Base-by-base conservation (phyloP, 495 filamentous ascomycete genomes). In the Trichoderma asperelloides region DNA sequence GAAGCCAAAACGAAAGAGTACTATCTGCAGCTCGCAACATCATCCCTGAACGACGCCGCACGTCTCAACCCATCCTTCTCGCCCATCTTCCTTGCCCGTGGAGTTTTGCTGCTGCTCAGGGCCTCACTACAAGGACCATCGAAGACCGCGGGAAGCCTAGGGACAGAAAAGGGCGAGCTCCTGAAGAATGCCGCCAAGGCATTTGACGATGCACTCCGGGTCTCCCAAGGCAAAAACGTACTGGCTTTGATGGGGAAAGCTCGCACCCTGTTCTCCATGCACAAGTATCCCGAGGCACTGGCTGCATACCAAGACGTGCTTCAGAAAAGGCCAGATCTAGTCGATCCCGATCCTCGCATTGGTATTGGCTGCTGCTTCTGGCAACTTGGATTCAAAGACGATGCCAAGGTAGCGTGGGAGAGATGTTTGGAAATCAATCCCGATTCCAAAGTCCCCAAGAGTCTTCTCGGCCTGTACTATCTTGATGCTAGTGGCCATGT, bases 321-420 rank as follows among this genome's bases (percentile, higher is more conserved):
- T 21, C 77, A 84, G 70, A 91, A 89, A 76, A 89, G 91, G 81
- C 95, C 95, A 13, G 88, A 91, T 67, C 80, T 98, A 65, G 85
- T 88, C n/a, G 96, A 98, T 71, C 95, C 95, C 4, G 95, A 98
- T 75, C 96, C 95, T 70, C 83, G 95, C 65, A 92, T 98, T 69
- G 95, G 95, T 60, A 89, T 98, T 70, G 95, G 95, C 25, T 93
- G 93, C 75, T 98, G 95, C 75, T 87, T 94, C 68, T 98, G 95
- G 95, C 91, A 94, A 73, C 82, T 98, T 15, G 92, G 92, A 23
- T 89, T 88, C 81, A 97, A 96, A 75, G 93, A 97, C 33, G 91
- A 96, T 71, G 96, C 96, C 15, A 91, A 89, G 71, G 77, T 79
- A 28, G 92, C 95, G 8, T 98, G 94, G 94, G 90, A 96, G 74